Conservation (phyloP, 345 rosid species). For the Eucalyptus erythrocorys region DNA sequence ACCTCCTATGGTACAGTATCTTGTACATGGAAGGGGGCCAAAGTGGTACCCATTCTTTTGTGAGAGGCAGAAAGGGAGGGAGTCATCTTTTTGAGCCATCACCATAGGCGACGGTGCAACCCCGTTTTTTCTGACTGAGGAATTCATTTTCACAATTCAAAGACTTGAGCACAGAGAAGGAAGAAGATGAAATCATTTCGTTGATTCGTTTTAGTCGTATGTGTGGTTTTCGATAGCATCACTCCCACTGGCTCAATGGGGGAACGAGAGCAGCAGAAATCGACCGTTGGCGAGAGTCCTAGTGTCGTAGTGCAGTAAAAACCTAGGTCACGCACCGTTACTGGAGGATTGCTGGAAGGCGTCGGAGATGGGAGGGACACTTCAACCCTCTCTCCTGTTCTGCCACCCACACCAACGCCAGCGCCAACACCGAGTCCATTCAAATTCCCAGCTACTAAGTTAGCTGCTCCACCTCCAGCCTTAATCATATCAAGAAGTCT, state of each 20-base stretch:
- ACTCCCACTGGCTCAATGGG: not conserved
- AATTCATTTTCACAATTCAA: not conserved
- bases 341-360: slow-evolving; percentile 61
- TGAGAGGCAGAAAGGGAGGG: not conserved
- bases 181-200: not conserved
- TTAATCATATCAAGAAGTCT: slow-evolving; percentile 76
- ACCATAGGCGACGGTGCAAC: not conserved
- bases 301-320: slow-evolving; percentile 3
- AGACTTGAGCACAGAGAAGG: not conserved
- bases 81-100: not conserved
- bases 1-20: not conserved
- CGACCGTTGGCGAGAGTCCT: not conserved
- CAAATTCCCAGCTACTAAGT: not conserved
- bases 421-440: not conserved
- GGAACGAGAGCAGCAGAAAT: not conserved
- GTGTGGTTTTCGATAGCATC: not conserved
- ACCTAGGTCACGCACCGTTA: slow-evolving; percentile 86
- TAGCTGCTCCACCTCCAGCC: slow-evolving; percentile 18
- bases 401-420: not conserved
- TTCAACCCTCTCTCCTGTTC: slow-evolving; percentile 59
- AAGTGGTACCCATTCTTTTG: not conserved
- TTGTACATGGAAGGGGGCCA: not conserved
- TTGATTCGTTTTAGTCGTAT: not conserved
- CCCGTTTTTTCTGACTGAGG: not conserved
- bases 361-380: slow-evolving; percentile 97